Base-by-base conservation (phyloP, 148 eudicot species). In the Camellia sinensis region DNA sequence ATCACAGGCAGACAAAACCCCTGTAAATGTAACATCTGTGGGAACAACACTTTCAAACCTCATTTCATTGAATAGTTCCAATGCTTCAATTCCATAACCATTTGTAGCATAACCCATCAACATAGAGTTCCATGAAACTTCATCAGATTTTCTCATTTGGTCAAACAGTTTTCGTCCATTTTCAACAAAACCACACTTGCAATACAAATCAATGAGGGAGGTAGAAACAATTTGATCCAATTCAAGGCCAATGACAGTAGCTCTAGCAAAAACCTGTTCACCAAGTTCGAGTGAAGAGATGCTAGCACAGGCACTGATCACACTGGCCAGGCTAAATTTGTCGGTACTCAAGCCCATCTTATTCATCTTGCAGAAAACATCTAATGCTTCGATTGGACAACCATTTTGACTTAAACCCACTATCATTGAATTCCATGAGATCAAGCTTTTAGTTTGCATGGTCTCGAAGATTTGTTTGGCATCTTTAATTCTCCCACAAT, bases 351-450 rank as follows among this genome's bases (percentile, higher is more conserved):
- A 70, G 78, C 71, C 83, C 67, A 74, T 83, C 74, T 15, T 79
- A 72, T 93, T 92, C 95, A 96, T 92, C 69, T 87, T 71, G 37
- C 82, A 73, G 78, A 96, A 96, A 50, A 90, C 75, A 76, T 88
- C 80, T 61, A 93, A 63, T 62, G 99, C 89, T 83, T 86, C 89
- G 29, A 76, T 52, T 73, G 95, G 86, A 85, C 62, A 83, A 71
- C 98, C 90, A 76, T 96, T 96, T 84, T 93, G 98, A 79, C 90
- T 89, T 79, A 91, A 80, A 40, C 98, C 95, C 22, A 87, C 90
- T 45, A 96, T 71, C 91, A 96, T 91, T 1, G 98, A 90, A 79
- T 96, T 96, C 99, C 99, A 96, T 1, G 99, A 89, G 68, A 96
- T 93, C 83, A 92, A 84, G 43, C 88, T 91, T 88, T 90, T 96